These are phyloP conservation scores for Claviceps sorghi DNA, from an alignment of 2,329 filamentous ascomycete species.

Conservation along the genomic window DNA sequence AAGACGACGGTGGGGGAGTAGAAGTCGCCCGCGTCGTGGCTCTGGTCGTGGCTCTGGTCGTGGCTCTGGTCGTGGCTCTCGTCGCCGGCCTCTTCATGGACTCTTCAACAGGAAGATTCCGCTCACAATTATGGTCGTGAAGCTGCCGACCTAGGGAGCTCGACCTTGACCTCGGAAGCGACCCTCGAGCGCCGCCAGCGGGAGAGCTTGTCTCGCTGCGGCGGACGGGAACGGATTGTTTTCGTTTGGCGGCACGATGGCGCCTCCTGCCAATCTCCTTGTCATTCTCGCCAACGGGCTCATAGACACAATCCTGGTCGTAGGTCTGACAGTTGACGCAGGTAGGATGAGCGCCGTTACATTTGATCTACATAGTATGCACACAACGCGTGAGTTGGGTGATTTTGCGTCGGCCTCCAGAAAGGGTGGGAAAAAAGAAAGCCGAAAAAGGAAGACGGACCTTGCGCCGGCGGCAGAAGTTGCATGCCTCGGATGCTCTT, in stretches of 20 bases:
- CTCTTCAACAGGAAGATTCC: neutral
- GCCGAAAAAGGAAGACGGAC: neutral
- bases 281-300: constrained; percentile 17
- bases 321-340: constrained; percentile 33
- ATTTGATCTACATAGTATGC: constrained; percentile 23
- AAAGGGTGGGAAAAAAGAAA: neutral
- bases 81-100: no score
- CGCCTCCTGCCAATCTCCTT: constrained; percentile 8
- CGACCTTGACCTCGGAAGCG: neutral
- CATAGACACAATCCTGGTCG: constrained; percentile 28
- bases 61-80: no score
- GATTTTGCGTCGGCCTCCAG: neutral
- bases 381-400: neutral
- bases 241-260: constrained; percentile 1
- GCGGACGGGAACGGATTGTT: neutral
- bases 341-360: constrained; percentile 27
- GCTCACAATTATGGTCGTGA: neutral
- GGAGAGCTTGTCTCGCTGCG: neutral
- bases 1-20: neutral
- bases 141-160: neutral
- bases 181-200: neutral
- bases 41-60: no score
- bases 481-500: neutral
- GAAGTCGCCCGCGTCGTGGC: neutral
- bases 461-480: neutral